phyloP scores from a whole-genome alignment of 495 filamentous ascomycete genomes.

The Aspergillus sparsus region DNA sequence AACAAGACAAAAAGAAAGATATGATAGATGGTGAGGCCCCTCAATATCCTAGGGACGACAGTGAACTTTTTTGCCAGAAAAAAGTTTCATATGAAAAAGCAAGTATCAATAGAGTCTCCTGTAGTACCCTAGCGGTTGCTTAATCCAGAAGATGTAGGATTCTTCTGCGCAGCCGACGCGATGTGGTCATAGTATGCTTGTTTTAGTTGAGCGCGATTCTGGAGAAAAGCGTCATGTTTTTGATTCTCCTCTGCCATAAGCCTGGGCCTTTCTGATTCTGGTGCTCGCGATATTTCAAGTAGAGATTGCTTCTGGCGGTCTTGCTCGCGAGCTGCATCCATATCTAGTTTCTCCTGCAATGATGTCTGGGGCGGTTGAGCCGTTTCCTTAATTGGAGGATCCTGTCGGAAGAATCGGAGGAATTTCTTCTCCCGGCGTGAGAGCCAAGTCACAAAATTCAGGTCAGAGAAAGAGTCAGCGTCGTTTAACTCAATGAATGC shows the following conservation, averaged over 20 bases:
- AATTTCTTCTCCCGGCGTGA: background rate
- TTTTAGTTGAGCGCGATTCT: background rate
- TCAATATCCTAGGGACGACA: too few relatives aligned
- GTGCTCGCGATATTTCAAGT: background rate
- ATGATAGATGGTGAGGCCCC: too few relatives aligned
- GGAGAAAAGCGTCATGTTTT: background rate
- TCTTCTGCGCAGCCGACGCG: too few relatives aligned
- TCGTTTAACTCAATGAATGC: background rate
- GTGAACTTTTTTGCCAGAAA: too few relatives aligned
- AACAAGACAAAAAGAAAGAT: too few relatives aligned
- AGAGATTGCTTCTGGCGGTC: background rate
- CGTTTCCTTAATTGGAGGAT: background rate
- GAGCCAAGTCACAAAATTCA: constrained; percentile 6
- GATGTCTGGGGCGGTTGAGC: background rate
- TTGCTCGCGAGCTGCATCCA: background rate
- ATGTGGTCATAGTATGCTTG: background rate
- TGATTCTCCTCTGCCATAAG: background rate
- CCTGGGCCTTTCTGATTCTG: background rate
- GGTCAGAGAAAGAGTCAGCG: constrained; percentile 4
- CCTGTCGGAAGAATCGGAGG: constrained; percentile 3
- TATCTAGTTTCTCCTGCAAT: background rate
- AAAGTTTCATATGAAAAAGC: too few relatives aligned
- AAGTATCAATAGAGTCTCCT: too few relatives aligned
- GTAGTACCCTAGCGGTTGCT: too few relatives aligned
- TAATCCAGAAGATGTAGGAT: too few relatives aligned